Conservation (phyloP, 257 asterid genomes). For the Solanum verrucosum region DNA sequence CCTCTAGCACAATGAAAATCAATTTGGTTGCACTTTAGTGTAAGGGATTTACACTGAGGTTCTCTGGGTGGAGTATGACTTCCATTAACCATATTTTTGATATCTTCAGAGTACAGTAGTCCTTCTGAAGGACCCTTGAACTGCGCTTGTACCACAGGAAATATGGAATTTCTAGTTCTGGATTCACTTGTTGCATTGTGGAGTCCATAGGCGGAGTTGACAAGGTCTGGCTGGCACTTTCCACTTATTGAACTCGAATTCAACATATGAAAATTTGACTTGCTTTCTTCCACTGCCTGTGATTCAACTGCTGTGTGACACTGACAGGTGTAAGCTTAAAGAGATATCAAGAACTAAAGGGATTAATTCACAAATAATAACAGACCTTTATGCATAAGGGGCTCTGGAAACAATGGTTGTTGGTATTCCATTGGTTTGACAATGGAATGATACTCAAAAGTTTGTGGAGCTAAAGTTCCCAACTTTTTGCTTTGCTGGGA, state of each 20-base stretch:
- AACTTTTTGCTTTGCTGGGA: conserved; percentile 21
- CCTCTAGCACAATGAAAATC: conserved; percentile 15
- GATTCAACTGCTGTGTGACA: conserved; percentile 23
- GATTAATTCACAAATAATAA: background rate
- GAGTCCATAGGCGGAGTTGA: conserved; percentile 15
- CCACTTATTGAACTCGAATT: conserved; percentile 20
- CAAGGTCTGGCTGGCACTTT: conserved; percentile 12
- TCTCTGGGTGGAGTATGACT: conserved; percentile 12
- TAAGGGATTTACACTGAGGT: conserved; percentile 9
- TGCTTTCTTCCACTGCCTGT: conserved; percentile 14
- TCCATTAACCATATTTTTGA: conserved; percentile 7
- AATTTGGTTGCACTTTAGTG: conserved; percentile 14
- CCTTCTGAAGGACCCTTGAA: conserved; percentile 10
- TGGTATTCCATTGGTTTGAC: conserved; percentile 10
- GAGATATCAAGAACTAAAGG: background rate
- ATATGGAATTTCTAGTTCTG: conserved; percentile 5
- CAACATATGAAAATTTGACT: conserved; percentile 12
- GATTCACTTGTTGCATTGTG: conserved; percentile 14
- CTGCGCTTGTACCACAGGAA: conserved; percentile 15
- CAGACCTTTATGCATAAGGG: conserved; percentile 22
- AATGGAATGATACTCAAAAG: conserved; percentile 4
- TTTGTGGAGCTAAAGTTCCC: conserved; percentile 14
- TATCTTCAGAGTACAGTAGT: conserved; percentile 7
- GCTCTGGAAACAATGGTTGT: conserved; percentile 13
- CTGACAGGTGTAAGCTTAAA: background rate